phyloP scores from a whole-genome alignment of 441 rosid genomes.

The Flueggea neowawraea region DNA sequence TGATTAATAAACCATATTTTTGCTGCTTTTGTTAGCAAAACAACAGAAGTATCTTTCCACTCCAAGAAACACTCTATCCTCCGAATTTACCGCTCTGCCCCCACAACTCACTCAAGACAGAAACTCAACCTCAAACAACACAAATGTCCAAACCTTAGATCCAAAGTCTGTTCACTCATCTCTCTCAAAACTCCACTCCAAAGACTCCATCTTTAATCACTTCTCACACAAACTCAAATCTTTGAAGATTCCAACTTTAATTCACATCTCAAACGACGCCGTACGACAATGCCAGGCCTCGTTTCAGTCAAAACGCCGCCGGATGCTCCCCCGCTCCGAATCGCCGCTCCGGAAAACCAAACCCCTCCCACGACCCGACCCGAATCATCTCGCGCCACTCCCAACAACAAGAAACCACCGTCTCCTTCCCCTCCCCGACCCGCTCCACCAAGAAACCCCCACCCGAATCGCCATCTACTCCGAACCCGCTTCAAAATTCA shows the following conservation, averaged over 20 bases:
- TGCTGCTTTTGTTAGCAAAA: too few species aligned
- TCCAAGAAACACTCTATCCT: too few species aligned
- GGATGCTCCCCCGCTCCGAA: conserved; percentile 58
- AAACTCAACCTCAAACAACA: too few species aligned
- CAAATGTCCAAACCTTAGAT: too few species aligned
- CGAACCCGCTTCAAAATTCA: conserved; percentile 18
- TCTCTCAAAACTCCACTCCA: too few species aligned
- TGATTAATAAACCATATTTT: too few species aligned
- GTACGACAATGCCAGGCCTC: conserved; percentile 77
- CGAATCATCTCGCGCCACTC: conserved; percentile 29
- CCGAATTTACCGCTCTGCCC: too few species aligned
- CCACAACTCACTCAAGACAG: too few species aligned
- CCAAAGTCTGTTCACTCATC: too few species aligned
- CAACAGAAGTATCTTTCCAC: too few species aligned
- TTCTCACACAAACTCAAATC: background rate
- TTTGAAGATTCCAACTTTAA: background rate
- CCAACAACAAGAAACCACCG: conserved; percentile 32
- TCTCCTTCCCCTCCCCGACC: conserved; percentile 65
- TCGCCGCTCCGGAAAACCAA: conserved; percentile 55
- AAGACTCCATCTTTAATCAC: too few species aligned
- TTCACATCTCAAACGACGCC: too few species aligned
- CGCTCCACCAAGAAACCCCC: conserved; percentile 69
- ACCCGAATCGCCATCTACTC: conserved; percentile 42
- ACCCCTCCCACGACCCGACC: conserved; percentile 38
- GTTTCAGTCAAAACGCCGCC: conserved; percentile 83